Conservation (phyloP, 2,329 filamentous ascomycete genomes). For the Didymella pomorum region DNA sequence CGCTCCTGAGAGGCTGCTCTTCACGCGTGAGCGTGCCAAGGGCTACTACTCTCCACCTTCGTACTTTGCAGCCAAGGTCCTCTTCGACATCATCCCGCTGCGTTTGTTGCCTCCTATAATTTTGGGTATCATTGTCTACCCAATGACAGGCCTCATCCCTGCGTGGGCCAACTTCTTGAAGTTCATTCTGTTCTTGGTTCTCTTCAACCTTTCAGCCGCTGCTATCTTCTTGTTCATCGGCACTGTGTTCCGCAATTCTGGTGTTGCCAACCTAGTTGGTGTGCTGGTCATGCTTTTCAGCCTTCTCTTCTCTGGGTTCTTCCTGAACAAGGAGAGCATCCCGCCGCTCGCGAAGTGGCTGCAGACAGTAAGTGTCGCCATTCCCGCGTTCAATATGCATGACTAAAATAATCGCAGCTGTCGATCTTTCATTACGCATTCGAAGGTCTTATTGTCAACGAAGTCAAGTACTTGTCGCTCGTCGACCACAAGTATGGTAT, state of each 20-base stretch:
- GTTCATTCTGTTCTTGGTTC: conserved; percentile 88
- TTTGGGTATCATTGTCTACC: conserved; percentile 95
- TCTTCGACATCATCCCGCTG: conserved; percentile 97
- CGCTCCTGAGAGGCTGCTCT: conserved; percentile 86
- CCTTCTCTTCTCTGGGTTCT: conserved; percentile 88
- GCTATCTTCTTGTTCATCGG: conserved; percentile 96
- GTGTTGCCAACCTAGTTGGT: conserved; percentile 91
- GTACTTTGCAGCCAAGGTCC: conserved; percentile 94
- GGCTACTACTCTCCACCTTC: conserved; percentile 94
- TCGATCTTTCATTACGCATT: conserved; percentile 99
- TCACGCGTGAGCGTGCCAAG: conserved; percentile 92
- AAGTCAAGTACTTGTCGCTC: conserved; percentile 87
- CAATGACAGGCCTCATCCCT: conserved; percentile 92
- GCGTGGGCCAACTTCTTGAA: conserved; percentile 85
- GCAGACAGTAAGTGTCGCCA: conserved; percentile 69
- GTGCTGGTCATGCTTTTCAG: conserved; percentile 98
- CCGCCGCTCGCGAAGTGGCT: conserved; percentile 86
- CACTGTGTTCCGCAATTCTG: conserved; percentile 89
- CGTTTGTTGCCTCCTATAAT: conserved; percentile 92
- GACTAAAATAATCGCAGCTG: conserved; percentile 57
- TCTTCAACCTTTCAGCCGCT: conserved; percentile 95
- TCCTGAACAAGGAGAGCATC: conserved; percentile 94
- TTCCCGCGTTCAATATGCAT: fast-evolving
- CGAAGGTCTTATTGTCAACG: conserved; percentile 95
- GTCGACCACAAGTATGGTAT: conserved; percentile 95